phyloP scores from a whole-genome alignment of 202 grass and related monocot genomes.

The Carex sylvatica region DNA sequence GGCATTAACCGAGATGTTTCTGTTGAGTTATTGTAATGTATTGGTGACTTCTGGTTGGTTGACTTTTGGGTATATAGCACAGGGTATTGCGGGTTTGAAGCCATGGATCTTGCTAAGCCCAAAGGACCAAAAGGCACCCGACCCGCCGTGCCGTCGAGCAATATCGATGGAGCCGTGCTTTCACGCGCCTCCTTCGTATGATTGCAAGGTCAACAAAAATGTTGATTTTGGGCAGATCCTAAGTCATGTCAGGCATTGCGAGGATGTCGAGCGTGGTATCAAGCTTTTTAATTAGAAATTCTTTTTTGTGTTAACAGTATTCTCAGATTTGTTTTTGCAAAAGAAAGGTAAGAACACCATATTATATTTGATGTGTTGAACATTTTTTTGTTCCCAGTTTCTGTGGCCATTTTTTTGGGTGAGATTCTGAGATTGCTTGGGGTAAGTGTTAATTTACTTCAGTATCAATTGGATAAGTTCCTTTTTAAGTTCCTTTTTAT shows the following conservation, averaged over 20 bases:
- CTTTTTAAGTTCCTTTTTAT: no score
- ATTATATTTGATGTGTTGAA: not conserved
- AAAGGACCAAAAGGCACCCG: constrained; percentile 23
- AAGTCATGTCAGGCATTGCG: constrained; percentile 16
- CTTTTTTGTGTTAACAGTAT: not conserved
- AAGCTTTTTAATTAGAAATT: constrained; percentile 38
- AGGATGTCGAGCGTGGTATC: constrained; percentile 9
- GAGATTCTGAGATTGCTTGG: not conserved
- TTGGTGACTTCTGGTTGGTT: constrained; percentile 50
- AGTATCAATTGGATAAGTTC: no score
- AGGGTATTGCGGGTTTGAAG: constrained; percentile 44
- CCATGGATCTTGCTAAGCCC: constrained; percentile 38
- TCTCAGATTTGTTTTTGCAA: not conserved
- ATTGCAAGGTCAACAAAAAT: constrained; percentile 23
- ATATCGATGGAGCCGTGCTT: constrained; percentile 59
- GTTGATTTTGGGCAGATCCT: constrained; percentile 3
- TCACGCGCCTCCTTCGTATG: constrained; percentile 21
- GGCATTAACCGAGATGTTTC: constrained; percentile 66
- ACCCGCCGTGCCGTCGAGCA: constrained; percentile 35
- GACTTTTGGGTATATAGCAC: constrained; percentile 72
- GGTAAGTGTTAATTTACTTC: no score
- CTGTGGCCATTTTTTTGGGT: not conserved
- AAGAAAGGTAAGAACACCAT: not conserved
- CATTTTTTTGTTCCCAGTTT: not conserved
- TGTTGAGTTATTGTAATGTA: constrained; percentile 58